Conservation (phyloP, 2,329 filamentous ascomycete genomes). For the Colletotrichum neosansevieriae region DNA sequence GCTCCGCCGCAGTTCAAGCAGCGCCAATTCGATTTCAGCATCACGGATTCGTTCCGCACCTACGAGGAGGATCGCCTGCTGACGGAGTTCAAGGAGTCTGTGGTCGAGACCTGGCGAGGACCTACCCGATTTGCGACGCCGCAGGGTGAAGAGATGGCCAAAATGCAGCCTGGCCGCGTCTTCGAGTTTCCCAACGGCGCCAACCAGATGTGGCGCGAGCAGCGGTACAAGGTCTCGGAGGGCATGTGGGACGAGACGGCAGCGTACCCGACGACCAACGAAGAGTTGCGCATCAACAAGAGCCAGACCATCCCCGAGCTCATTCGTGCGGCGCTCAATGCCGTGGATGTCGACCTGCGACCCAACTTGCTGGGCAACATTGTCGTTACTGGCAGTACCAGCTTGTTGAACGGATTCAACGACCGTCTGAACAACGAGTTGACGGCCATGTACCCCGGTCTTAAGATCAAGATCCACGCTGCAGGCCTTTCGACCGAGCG, state of each 20-base stretch:
- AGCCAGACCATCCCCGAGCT: slow-evolving; percentile 86
- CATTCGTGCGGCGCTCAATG: slow-evolving; percentile 80
- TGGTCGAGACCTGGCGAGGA: slow-evolving; percentile 92
- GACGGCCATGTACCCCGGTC: slow-evolving; percentile 82
- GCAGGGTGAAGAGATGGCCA: slow-evolving; percentile 82
- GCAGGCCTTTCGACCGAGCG: slow-evolving; percentile 88
- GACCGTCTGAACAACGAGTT: slow-evolving; percentile 91
- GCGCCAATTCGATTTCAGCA: slow-evolving; percentile 73
- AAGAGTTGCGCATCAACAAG: slow-evolving; percentile 65
- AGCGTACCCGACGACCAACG: slow-evolving; percentile 65
- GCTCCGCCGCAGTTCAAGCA: slow-evolving; percentile 82
- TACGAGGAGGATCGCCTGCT: slow-evolving; percentile 94
- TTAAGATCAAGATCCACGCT: slow-evolving; percentile 89
- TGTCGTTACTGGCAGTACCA: slow-evolving; percentile 90
- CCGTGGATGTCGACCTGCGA: slow-evolving; percentile 90
- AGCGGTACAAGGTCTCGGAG: slow-evolving; percentile 88
- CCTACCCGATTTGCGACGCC: slow-evolving; percentile 74
- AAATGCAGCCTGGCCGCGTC: slow-evolving; percentile 80
- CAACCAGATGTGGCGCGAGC: slow-evolving; percentile 93
- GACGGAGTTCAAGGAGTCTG: slow-evolving; percentile 97
- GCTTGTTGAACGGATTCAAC: slow-evolving; percentile 89
- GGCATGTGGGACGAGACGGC: slow-evolving; percentile 90
- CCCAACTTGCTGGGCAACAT: slow-evolving; percentile 88
- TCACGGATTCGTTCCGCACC: slow-evolving; percentile 78
- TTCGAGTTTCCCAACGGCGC: slow-evolving; percentile 98